A percentile compares a stretch with the other conserved stretches of the same genome.
Evolutionary conservation across 208 protist species (phyloP).

Genomic region (Acanthamoeba triangularis): DNA sequence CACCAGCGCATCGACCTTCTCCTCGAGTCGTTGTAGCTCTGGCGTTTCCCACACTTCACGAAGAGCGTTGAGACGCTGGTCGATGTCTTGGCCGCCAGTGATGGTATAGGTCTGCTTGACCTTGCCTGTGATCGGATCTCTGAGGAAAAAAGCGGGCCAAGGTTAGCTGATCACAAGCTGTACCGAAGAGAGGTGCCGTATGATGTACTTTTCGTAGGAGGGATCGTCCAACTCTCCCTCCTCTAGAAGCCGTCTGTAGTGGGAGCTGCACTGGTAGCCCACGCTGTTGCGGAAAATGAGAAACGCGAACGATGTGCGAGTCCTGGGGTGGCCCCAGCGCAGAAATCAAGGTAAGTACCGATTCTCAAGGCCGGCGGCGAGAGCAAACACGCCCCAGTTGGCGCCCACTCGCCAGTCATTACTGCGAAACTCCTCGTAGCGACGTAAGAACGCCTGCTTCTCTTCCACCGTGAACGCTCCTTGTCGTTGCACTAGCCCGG

Average conservation of each 20-base stretch:
- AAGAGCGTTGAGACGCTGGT: background rate
- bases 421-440: background rate
- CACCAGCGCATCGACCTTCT: background rate
- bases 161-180: background rate
- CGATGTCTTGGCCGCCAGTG: background rate
- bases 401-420: slow-evolving; percentile 19
- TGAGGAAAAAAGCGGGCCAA: background rate
- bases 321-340: no score
- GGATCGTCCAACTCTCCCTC: slow-evolving; percentile 3
- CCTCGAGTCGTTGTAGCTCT: background rate
- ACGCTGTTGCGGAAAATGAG: background rate
- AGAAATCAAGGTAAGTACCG: background rate
- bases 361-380: background rate
- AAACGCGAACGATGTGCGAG: background rate
- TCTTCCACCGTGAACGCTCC: background rate
- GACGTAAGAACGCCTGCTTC: background rate
- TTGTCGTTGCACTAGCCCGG: background rate
- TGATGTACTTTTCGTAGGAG: slow-evolving; percentile 9
- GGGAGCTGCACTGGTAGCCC: slow-evolving; percentile 20
- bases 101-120: slow-evolving; percentile 22
- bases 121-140: background rate
- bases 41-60: background rate
- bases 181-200: background rate
- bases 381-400: slow-evolving; percentile 26
- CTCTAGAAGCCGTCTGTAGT: slow-evolving; percentile 2